Percentiles rank a stretch among this genome's conserved stretches.
Evolutionary conservation across 83 land plant species (phyloP).

Genomic region (Picea engelmannii): DNA sequence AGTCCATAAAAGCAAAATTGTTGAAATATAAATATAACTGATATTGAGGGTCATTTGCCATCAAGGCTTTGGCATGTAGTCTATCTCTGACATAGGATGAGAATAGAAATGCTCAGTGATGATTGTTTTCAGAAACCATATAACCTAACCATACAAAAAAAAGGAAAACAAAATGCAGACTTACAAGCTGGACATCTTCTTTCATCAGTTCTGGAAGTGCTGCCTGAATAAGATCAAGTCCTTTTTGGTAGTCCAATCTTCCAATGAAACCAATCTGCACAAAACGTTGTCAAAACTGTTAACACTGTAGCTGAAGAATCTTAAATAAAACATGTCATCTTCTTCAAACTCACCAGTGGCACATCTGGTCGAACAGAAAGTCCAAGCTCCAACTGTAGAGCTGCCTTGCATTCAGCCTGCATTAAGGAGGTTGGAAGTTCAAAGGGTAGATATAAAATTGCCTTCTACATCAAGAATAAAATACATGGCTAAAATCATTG

Average conservation of each 20-base stretch:
- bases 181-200: conserved; percentile 88
- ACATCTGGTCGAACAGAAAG: conserved; percentile 68
- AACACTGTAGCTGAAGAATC: conserved; percentile 3
- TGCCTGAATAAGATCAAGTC: conserved; percentile 70
- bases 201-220: conserved; percentile 78
- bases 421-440: conserved; percentile 10
- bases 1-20: background rate
- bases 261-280: conserved; percentile 92
- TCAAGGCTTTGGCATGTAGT: too few relatives aligned
- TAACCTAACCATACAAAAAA: too few relatives aligned
- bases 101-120: too few relatives aligned
- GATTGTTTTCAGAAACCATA: too few relatives aligned
- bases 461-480: background rate
- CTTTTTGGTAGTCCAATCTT: conserved; percentile 94
- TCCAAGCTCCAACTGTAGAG: conserved; percentile 86
- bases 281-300: too few relatives aligned
- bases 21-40: background rate
- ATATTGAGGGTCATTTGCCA: too few relatives aligned
- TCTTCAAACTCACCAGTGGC: conserved; percentile 65
- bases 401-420: conserved; percentile 83
- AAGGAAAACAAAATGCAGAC: conserved; percentile 28
- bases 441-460: background rate
- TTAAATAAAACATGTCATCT: background rate
- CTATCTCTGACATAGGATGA: too few relatives aligned
- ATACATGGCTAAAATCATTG: background rate